Base-by-base conservation (phyloP, 805 yeast species). In the Candida vartiovaarae region DNA sequence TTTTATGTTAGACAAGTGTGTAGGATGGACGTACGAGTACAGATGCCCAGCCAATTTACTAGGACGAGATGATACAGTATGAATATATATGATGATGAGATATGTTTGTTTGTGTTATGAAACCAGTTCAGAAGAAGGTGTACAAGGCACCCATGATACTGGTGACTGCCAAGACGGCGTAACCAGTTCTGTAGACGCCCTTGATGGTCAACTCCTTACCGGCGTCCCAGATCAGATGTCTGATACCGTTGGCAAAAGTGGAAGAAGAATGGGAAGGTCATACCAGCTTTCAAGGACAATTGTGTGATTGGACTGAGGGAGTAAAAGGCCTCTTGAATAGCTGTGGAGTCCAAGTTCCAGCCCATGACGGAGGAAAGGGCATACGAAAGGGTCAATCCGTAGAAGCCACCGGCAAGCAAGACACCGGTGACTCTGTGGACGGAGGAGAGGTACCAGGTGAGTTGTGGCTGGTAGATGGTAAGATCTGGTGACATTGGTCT, bases 401-500 rank as follows among this genome's bases (percentile, higher is more conserved):
- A 90, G 64, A 90, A 82, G 8, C 78, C 84, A 49, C 73, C 76
- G 35, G 89, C 96, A 60, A 93, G 68, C 41, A 80, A 77, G 32
- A 89, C 84, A 64, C 97, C 96, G 39, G 93, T 76, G 57, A 91
- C 67, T 74, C 99, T 82, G 68, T 91, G 98, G 51, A 83, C 65
- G 25, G 82, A 71, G 5, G 97, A 89, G 61, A 93, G 62, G 49
- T 76, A 68, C 84, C 84, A 77, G 25, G 98, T 86, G 52, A 91
- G 62, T 71, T 93, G 97, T 36, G 95, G 95, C 70, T 90, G 75
- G 72, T 91, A 91, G 62, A 93, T 90, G 49, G 80, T 69, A 61
- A 91, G 73, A 65, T 91, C 95, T 44, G 98, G 98, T 29, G 96
- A 88, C 11, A 76, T 67, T 31, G 98, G 98, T 70, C 99, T 82